Evolutionary conservation across 495 filamentous ascomycete species (phyloP), one percentile per base, ranked within the genome.

Genomic region (Xylaria flabelliformis): DNA sequence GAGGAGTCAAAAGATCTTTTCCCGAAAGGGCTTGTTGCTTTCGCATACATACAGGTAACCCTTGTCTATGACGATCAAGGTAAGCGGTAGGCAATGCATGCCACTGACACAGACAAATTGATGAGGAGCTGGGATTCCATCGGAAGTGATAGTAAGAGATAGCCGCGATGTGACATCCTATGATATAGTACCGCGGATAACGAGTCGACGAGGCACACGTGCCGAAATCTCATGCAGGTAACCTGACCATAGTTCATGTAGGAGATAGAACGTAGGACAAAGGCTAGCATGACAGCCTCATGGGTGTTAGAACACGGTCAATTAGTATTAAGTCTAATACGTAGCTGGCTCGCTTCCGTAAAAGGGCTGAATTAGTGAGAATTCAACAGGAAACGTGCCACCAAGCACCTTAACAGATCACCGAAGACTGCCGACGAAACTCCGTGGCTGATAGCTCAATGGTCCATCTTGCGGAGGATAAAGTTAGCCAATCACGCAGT

Each of bases 121-220:
- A 62, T 3, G 13, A 53, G 36, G 21, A 41, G 58, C 67, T 70
- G 21, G 56, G 67, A 64, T 64, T 53, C 32, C 44, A 26, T 71
- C 48, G 59, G 68, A 64, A 64, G 24, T 32, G 62, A 15, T 17
- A 46, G 55, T 21, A 70, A 26, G 58, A 62, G 42, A 70, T 70
- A 34, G 68, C 46, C 44, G 68, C 46, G 29, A 70, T n/a, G 58
- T 53, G 68, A 64, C 53, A 63, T 62, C 68, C 46, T 42, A 39
- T 46, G 41, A 61, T 26, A 50, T 53, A 46, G 21, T 12, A 70
- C 29, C 12, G 56, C 34, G 68, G 58, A 63, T 63, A 63, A 70
- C 32, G 58, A 64, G 32, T 48, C 26, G 58, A 69, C 29, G 55
- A 69, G 46, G 67, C 55, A 69, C 67, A 69, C 56, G 67, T 69